Evolutionary conservation across 2,329 filamentous ascomycete genomes (phyloP).

Genomic region (Xylariaceae sp.): DNA sequence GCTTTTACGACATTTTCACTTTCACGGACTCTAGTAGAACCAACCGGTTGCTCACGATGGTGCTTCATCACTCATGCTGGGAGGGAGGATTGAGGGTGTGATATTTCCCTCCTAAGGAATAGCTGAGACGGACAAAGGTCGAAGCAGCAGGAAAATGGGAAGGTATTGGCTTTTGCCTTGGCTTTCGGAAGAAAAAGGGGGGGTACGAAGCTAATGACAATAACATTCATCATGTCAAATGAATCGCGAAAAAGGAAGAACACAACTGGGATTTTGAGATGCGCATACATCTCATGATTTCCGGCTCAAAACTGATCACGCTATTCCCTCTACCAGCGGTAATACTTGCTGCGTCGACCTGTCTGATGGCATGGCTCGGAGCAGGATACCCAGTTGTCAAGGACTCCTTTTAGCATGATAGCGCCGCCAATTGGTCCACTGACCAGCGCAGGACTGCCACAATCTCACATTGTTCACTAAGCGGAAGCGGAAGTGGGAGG

Average conservation of each 20-base stretch:
- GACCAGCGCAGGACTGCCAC: constrained; percentile 1
- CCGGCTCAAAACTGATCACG: constrained; percentile 17
- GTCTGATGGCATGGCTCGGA: constrained; percentile 4
- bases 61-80: constrained; percentile 15
- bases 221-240: constrained; percentile 1
- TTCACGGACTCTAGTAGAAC: constrained; percentile 14
- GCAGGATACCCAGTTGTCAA: neutral
- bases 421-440: constrained; percentile 8
- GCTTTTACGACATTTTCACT: constrained; percentile 24
- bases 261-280: constrained; percentile 11
- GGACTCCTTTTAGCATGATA: neutral
- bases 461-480: constrained; percentile 4
- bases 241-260: constrained; percentile 6
- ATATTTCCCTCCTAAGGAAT: neutral
- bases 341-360: constrained; percentile 2
- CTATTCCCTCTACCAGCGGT: constrained; percentile 9
- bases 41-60: constrained; percentile 12
- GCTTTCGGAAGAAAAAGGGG: neutral
- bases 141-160: constrained; percentile 10
- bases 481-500: constrained; percentile 1
- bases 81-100: neutral
- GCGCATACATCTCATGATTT: constrained; percentile 20
- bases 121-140: constrained; percentile 2
- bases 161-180: constrained; percentile 21
- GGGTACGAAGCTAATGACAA: neutral